Conservation (phyloP, 805 yeast species). For the Candida taoyuanica region DNA sequence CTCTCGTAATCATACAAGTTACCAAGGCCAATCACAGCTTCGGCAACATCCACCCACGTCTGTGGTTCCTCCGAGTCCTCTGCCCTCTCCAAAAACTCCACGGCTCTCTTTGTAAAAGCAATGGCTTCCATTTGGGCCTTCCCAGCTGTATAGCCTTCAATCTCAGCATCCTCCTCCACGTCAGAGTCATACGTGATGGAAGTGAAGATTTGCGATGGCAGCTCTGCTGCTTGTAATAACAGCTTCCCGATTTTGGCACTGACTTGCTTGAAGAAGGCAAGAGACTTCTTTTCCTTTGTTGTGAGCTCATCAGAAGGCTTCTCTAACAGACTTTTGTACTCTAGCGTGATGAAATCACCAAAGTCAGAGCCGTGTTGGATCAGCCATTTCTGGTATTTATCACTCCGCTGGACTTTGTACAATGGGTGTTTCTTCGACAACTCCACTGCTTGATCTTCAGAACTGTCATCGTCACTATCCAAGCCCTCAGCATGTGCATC, state of each 20-base stretch:
- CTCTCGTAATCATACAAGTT: constrained; percentile 65
- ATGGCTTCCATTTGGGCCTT: constrained; percentile 49
- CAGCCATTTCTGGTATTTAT: constrained; percentile 50
- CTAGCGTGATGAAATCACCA: constrained; percentile 18
- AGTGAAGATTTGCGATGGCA: constrained; percentile 50
- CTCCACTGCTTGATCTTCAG: constrained; percentile 32
- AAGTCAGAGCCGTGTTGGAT: constrained; percentile 24
- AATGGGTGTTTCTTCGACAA: constrained; percentile 55
- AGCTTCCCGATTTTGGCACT: constrained; percentile 57
- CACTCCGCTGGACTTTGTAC: constrained; percentile 32
- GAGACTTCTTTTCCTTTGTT: constrained; percentile 16
- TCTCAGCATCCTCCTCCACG: constrained; percentile 29
- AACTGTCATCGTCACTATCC: constrained; percentile 51
- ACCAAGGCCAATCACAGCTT: constrained; percentile 76
- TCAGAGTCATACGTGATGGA: constrained; percentile 55
- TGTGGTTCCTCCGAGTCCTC: constrained; percentile 72
- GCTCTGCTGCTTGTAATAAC: constrained; percentile 60
- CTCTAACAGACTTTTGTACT: constrained; percentile 11
- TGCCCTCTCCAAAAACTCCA: constrained; percentile 51
- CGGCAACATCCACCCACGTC: constrained; percentile 81
- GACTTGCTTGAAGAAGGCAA: constrained; percentile 34
- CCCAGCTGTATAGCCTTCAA: constrained; percentile 26
- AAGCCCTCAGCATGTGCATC: constrained; percentile 49
- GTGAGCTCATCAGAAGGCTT: constrained; percentile 14
- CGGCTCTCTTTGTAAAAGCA: constrained; percentile 46